Evolutionary conservation across 257 asterid genomes (phyloP), one percentile per base, ranked within the genome.

Genomic region (Ehretia macrophylla): DNA sequence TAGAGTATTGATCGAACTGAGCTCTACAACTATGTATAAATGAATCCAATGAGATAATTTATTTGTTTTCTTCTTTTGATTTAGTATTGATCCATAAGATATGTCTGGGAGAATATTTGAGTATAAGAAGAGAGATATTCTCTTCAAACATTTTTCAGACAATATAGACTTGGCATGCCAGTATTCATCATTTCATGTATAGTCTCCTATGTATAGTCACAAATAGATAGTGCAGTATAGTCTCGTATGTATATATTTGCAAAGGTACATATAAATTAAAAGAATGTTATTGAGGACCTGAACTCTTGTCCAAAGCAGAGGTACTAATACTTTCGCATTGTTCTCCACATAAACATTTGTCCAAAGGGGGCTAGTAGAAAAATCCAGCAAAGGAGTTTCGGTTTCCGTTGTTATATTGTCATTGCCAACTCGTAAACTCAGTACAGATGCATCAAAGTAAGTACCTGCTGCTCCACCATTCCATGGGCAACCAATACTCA

Each of bases 391-490:
- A 55, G 98, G 98, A 62, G 98, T 91, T 78, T 91, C 98, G 18
- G 98, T 88, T 79, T 91, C 94, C 38, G 98, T 87, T 54, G 96
- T 88, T 61, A 87, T 63, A 72, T 91, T 88, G 63, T 83, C 92
- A 66, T 88, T 91, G 80, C 80, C 78, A 56, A 91, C 96, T 67
- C 98, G 83, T 73, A 91, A 80, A 77, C 98, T 91, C 85, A 91
- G 75, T 39, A 88, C 90, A 58, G 82, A 83, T 67, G 89, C 95
- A 81, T 91, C 98, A 55, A 85, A 88, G 72, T 88, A 88, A 75
- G 98, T 91, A 65, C 98, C 98, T 40, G 98, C 96, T n/a, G 96
- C 98, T 71, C 98, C 98, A 66, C 80, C 77, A 85, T 91, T 91
- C 89, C 74, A 65, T n/a, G 84, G 81, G 67, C 98, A 91, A 32